phyloP scores from a whole-genome alignment of 805 yeast genomes.

The Wickerhamomyces hampshirensis region DNA sequence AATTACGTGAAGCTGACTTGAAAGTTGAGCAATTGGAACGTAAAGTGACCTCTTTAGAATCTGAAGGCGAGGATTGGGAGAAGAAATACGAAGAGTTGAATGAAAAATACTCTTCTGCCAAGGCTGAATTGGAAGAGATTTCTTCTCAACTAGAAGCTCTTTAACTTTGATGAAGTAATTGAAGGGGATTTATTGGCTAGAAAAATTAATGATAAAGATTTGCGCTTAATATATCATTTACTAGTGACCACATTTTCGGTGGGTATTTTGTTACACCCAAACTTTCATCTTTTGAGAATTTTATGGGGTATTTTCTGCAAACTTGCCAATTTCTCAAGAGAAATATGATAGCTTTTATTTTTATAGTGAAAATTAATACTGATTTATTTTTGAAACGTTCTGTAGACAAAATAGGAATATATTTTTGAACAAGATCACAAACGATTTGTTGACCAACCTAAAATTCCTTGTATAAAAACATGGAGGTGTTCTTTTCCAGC shows the following conservation, averaged over 20 bases:
- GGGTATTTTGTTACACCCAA: background rate
- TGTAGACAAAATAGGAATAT: too few species aligned
- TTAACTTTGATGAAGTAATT: slow-evolving; percentile 14
- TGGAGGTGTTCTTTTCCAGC: too few species aligned
- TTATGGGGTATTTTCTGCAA: too few species aligned
- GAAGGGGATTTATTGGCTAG: background rate
- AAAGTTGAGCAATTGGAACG: slow-evolving; percentile 95
- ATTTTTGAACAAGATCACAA: too few species aligned
- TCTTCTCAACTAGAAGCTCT: slow-evolving; percentile 82
- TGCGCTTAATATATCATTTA: slow-evolving; percentile 7
- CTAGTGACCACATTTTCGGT: slow-evolving; percentile 3
- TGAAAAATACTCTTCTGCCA: slow-evolving; percentile 75
- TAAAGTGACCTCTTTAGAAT: slow-evolving; percentile 85
- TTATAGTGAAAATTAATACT: too few species aligned
- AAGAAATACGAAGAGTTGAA: slow-evolving; percentile 84
- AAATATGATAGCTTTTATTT: too few species aligned
- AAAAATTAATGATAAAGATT: background rate
- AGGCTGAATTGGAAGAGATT: slow-evolving; percentile 94
- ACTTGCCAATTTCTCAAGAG: too few species aligned
- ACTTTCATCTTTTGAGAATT: background rate
- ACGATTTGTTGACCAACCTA: too few species aligned
- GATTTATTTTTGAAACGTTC: too few species aligned
- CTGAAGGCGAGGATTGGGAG: slow-evolving; percentile 89
- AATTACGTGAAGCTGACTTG: slow-evolving; percentile 91
- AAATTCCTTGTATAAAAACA: too few species aligned